Evolutionary conservation across 257 asterid genomes (phyloP).

Genomic region (Fraxinus cuspidata): DNA sequence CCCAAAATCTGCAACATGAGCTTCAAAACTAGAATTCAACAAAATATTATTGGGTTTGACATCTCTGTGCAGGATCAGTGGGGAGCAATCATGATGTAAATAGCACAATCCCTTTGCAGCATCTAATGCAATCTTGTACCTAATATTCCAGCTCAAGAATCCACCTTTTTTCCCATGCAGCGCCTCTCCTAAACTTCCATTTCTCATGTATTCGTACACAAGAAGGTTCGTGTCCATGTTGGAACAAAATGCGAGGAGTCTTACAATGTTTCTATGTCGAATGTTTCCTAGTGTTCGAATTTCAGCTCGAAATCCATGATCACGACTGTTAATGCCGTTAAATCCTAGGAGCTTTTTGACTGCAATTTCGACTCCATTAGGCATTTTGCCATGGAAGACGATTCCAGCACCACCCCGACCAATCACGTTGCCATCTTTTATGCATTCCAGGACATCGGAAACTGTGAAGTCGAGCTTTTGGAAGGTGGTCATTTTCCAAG

Average conservation of each 20-base stretch:
- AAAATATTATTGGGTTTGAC: constrained; percentile 87
- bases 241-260: constrained; percentile 76
- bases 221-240: constrained; percentile 83
- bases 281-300: constrained; percentile 83
- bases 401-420: constrained; percentile 95
- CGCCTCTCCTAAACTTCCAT: constrained; percentile 94
- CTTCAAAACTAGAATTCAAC: constrained; percentile 74
- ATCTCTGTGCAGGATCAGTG: constrained; percentile 84
- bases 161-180: constrained; percentile 82
- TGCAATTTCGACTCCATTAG: constrained; percentile 76
- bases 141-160: constrained; percentile 66
- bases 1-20: constrained; percentile 96
- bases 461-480: constrained; percentile 73
- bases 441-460: constrained; percentile 72
- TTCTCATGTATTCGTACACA: constrained; percentile 90
- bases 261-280: constrained; percentile 80
- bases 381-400: constrained; percentile 81
- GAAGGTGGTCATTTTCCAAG: constrained; percentile 89
- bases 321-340: constrained; percentile 56
- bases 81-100: constrained; percentile 89
- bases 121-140: constrained; percentile 80
- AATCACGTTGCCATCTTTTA: constrained; percentile 87
- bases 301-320: constrained; percentile 87
- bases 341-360: constrained; percentile 76
- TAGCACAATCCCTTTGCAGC: constrained; percentile 90